Base-by-base conservation (phyloP, 495 filamentous ascomycete species). In the Penicillium arizonense region DNA sequence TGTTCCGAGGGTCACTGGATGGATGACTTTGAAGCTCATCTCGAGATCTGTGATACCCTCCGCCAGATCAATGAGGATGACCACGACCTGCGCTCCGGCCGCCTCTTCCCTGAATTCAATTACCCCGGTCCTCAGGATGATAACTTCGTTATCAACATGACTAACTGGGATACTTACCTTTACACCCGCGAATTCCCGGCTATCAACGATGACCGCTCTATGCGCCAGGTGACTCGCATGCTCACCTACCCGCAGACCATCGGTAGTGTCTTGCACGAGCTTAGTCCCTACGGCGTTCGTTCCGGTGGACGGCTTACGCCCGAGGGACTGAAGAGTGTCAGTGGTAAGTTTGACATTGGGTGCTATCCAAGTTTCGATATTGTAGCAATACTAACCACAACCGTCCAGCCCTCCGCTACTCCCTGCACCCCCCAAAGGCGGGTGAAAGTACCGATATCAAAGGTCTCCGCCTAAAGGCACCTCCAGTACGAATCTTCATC, bases 21-120 rank as follows among this genome's bases (percentile, higher is more conserved):
- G 51, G 90, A 93, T 52, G 91, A 97, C 67, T 99, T 94, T 62
- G 93, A 96, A 68, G 77, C 83, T 2, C 94, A 99, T 65, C 69
- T 97, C 16, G 82, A 96, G 65, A 86, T 97, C 28, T 99, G 94
- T 68, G 95, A 99, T 61, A 88, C 85, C 0, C 75, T 99, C 20
- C 78, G 86, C 44, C 83, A 97, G 72, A 90, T 93, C 69, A 99
- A 99, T 61, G 94, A 99, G 73, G 94, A 99, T 62, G 95, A 97
- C 63, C 94, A 99, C 67, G 94, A 99, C 65, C 74, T 99, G 50
- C 82, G 87, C 20, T 92, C 88, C 26, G 93, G 93, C 14, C 83
- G 94, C 11, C 88, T 88, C 70, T 97, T 97, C 70, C 88, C 87
- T 23, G 95, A 99, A 68, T 97, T 97, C 68, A 80, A 90, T 45